Evolutionary conservation across 768 basidiomycete genomes (phyloP).

Genomic region (Cystobasidium tubakii): DNA sequence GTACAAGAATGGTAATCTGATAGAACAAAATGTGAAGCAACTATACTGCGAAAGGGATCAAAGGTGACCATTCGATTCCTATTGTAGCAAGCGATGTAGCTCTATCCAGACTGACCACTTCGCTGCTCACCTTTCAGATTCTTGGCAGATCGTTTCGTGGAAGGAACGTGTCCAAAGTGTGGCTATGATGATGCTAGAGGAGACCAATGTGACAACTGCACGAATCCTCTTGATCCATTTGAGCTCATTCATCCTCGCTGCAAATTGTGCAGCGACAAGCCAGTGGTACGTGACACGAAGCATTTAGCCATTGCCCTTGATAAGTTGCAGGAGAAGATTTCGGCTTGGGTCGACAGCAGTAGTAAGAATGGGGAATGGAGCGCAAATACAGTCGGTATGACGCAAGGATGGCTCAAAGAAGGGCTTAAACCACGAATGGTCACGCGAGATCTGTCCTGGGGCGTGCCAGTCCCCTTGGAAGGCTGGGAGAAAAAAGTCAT

Average conservation of each 20-base stretch:
- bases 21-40: constrained; percentile 80
- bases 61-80: background rate
- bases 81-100: too few species aligned
- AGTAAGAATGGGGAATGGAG: constrained; percentile 84
- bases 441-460: constrained; percentile 92
- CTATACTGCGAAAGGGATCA: constrained; percentile 73
- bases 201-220: constrained; percentile 94
- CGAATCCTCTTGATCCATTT: constrained; percentile 83
- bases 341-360: constrained; percentile 78
- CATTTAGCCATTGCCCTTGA: constrained; percentile 91
- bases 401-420: constrained; percentile 77
- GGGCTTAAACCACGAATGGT: constrained; percentile 84
- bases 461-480: constrained; percentile 81
- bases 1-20: constrained; percentile 66
- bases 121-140: constrained; percentile 57
- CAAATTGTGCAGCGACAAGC: constrained; percentile 73
- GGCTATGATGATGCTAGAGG: constrained; percentile 89
- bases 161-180: constrained; percentile 95
- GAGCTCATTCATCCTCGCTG: constrained; percentile 94
- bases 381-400: constrained; percentile 80
- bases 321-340: constrained; percentile 68
- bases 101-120: too few species aligned
- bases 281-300: constrained; percentile 67
- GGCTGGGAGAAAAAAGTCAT: constrained; percentile 92
- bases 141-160: constrained; percentile 92